A percentile compares a stretch with the other conserved stretches of the same genome.
Conservation (phyloP, 257 asterid genomes). For the Jacaranda mimosifolia region DNA sequence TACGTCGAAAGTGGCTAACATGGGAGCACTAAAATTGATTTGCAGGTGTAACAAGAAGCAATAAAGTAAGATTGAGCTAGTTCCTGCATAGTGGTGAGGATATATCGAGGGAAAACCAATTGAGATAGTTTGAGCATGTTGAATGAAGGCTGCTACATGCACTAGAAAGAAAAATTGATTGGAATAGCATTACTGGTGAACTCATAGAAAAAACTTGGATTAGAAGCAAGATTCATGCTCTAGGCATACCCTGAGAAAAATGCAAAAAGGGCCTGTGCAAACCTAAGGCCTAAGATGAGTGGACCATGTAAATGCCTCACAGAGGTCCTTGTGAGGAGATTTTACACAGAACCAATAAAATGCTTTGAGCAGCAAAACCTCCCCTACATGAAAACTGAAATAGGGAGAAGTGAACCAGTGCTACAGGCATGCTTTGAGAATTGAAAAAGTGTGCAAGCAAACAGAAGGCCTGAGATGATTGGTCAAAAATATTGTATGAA, state of each 20-base stretch:
- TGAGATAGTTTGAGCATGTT: background rate
- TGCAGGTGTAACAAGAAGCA: background rate
- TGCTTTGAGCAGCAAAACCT: slow-evolving; percentile 13
- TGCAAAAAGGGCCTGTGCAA: background rate
- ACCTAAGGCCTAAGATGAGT: background rate
- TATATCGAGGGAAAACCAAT: background rate
- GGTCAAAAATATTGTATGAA: background rate
- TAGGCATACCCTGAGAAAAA: background rate
- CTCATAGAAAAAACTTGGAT: background rate
- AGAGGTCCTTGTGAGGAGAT: slow-evolving; percentile 1
- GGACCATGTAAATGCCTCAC: background rate
- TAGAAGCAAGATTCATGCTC: background rate
- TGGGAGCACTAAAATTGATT: background rate
- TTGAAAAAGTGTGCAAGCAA: background rate
- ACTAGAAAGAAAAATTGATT: background rate
- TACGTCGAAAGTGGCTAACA: background rate
- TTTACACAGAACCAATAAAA: background rate
- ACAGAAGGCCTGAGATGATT: background rate
- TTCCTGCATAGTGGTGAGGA: background rate
- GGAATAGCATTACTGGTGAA: background rate
- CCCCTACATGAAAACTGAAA: background rate
- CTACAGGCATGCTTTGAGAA: background rate
- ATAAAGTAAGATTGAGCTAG: background rate
- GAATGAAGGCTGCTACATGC: background rate
- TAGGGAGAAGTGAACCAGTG: background rate